Percentiles rank a stretch among this genome's conserved stretches.
Conservation (phyloP, 208 protist species). For the Leptomonas seymouri region DNA sequence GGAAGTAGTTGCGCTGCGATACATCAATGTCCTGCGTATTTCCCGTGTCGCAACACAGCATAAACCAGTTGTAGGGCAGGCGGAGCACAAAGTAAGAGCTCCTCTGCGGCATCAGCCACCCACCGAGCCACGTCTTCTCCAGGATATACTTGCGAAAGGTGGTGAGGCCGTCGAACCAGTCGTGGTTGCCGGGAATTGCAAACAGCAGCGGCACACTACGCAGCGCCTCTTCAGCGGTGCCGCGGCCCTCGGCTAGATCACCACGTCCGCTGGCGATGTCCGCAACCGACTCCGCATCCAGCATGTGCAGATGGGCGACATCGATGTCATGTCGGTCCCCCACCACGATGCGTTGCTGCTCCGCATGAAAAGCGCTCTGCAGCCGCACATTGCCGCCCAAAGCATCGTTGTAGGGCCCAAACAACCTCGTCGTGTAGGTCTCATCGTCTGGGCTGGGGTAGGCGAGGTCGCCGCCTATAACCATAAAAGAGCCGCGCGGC, state of each 20-base stretch:
- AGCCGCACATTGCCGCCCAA: conserved; percentile 49
- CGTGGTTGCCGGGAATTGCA: conserved; percentile 89
- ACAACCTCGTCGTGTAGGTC: conserved; percentile 75
- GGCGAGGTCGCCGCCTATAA: conserved; percentile 84
- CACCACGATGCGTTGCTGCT: conserved; percentile 50
- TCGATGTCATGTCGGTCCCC: conserved; percentile 48
- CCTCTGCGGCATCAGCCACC: conserved; percentile 88
- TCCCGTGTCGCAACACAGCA: conserved; percentile 83
- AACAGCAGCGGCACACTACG: conserved; percentile 75
- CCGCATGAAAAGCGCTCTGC: conserved; percentile 47
- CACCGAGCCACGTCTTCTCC: conserved; percentile 71
- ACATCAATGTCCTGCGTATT: conserved; percentile 78
- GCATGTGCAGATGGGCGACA: conserved; percentile 57
- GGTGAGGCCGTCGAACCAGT: conserved; percentile 89
- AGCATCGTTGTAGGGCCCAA: conserved; percentile 74
- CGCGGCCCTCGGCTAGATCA: conserved; percentile 25
- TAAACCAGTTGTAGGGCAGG: conserved; percentile 87
- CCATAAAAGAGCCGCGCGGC: conserved; percentile 74
- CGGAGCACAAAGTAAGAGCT: conserved; percentile 81
- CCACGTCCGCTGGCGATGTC: conserved; percentile 34
- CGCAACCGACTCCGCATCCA: conserved; percentile 51
- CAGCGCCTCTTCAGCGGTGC: conserved; percentile 54
- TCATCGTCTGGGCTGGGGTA: conserved; percentile 81
- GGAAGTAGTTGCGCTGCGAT: conserved; percentile 86
- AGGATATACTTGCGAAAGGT: conserved; percentile 83